Base-by-base conservation (phyloP, 2,329 filamentous ascomycete species). In the Claviceps paspali region DNA sequence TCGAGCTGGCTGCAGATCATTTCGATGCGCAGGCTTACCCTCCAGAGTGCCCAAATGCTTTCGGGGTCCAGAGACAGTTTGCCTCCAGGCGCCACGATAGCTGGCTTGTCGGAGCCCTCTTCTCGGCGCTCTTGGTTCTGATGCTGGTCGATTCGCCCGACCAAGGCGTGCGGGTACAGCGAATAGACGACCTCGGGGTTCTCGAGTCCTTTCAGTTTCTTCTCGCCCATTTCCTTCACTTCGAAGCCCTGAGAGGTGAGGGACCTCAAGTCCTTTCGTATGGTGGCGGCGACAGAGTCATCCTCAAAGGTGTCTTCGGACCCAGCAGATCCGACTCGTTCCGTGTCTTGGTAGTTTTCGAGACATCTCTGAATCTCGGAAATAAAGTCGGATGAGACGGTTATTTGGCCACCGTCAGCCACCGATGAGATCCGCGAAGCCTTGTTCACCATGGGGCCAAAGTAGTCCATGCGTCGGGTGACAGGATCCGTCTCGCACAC, bases 401-500 rank as follows among this genome's bases (percentile, higher is more conserved):
- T 91, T 46, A 96, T 95, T 55, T 98, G 88, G 1, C 91, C 91
- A 43, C 91, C 91, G 54, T 98, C 91, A 26, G 91, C 91, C 30
- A 94, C 87, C 17, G 84, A 81, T 6, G 85, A 91, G 46, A 98
- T 93, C 62, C 91, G 82, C 12, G 91, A 82, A 1, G 91, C 85
- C 52, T 92, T 87, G 61, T 98, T 98, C 51, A 98, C 91, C 86
- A 98, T 98, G 11, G 91, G 91, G 0, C 91, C 91, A 54, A 96
- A 98, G 62, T 98, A 98, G 52, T 98, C 91, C 91, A 98, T 98
- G 44, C 91, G 85, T 40, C 87, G 81, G 2, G 91, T 98, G 35
- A 98, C 87, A 0, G 91, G 91, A 57, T 98, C 91, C 34, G 81
- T 82, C 58, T 98, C 91, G 54, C 86, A 93, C 49, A 98, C 86